phyloP scores from a whole-genome alignment of 495 filamentous ascomycete genomes.

The Astrothelium macrocarpum region DNA sequence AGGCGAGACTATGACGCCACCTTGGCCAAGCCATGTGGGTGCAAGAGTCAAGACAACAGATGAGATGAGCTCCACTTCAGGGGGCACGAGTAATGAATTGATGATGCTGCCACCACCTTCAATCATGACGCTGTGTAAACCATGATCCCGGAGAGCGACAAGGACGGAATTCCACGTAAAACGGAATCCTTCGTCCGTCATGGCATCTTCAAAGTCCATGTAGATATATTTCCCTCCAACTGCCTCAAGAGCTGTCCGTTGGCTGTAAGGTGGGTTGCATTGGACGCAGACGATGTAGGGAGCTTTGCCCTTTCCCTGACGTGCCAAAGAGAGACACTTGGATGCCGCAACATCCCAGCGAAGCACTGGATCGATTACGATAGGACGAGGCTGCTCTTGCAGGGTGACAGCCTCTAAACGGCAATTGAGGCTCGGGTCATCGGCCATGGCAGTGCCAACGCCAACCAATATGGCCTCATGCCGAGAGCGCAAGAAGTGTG shows the following conservation, averaged over 20 bases:
- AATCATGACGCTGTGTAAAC: conserved; percentile 73
- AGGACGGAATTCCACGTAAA: conserved; percentile 57
- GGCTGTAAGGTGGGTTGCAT: neutral
- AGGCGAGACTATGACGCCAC: conserved; percentile 64
- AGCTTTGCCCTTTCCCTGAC: conserved; percentile 56
- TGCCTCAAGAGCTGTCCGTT: conserved; percentile 7
- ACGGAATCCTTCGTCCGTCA: neutral
- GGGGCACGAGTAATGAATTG: conserved; percentile 55
- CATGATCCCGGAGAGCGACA: conserved; percentile 44
- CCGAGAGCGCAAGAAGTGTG: conserved; percentile 71
- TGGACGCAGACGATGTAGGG: conserved; percentile 37
- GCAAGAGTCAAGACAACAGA: conserved; percentile 77
- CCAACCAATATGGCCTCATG: conserved; percentile 84
- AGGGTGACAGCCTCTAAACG: conserved; percentile 51
- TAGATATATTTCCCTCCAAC: conserved; percentile 13
- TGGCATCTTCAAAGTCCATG: conserved; percentile 4
- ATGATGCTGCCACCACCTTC: conserved; percentile 76
- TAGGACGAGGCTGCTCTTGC: conserved; percentile 61
- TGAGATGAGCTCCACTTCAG: conserved; percentile 54
- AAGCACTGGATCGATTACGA: conserved; percentile 65
- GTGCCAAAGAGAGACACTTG: conserved; percentile 55
- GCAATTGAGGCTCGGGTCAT: conserved; percentile 78
- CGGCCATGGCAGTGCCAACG: conserved; percentile 69
- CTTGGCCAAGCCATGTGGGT: conserved; percentile 70
- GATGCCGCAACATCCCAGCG: conserved; percentile 56